Percentiles rank a stretch among this genome's conserved stretches.
These are phyloP conservation scores for Ramaria sp. DNA, from an alignment of 768 basidiomycete genomes.

Conservation along the genomic window DNA sequence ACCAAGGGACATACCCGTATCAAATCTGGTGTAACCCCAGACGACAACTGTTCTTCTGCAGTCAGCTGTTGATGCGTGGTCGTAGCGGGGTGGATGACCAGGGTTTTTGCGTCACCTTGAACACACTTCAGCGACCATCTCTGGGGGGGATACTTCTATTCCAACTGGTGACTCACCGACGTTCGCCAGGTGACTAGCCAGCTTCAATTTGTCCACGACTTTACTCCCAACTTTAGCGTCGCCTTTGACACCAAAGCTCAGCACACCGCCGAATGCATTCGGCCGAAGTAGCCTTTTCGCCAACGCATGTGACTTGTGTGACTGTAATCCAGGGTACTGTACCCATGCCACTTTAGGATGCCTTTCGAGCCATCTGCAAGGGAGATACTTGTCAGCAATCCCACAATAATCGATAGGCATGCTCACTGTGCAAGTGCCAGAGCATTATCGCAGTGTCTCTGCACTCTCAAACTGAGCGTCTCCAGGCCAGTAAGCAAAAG, in stretches of 20 bases:
- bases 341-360: constrained; percentile 68
- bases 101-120: constrained; percentile 46
- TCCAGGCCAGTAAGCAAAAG: constrained; percentile 71
- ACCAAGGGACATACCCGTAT: constrained; percentile 42
- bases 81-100: constrained; percentile 68
- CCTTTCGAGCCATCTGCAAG: constrained; percentile 38
- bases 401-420: not conserved
- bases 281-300: constrained; percentile 47
- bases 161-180: constrained; percentile 11
- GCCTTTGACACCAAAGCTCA: constrained; percentile 70
- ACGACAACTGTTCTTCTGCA: constrained; percentile 43
- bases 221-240: constrained; percentile 36
- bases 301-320: constrained; percentile 47
- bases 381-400: not conserved
- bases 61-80: constrained; percentile 70
- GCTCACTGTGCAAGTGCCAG: constrained; percentile 45
- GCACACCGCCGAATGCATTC: constrained; percentile 55
- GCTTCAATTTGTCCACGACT: constrained; percentile 57
- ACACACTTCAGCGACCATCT: not conserved
- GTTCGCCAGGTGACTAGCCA: constrained; percentile 60
- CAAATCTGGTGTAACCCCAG: constrained; percentile 69
- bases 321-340: constrained; percentile 58
- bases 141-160: no score
- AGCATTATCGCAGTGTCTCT: constrained; percentile 64
- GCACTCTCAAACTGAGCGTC: constrained; percentile 58